Conservation (phyloP, 1,284 basidiomycete genomes). For the Entoloma clypeatum region DNA sequence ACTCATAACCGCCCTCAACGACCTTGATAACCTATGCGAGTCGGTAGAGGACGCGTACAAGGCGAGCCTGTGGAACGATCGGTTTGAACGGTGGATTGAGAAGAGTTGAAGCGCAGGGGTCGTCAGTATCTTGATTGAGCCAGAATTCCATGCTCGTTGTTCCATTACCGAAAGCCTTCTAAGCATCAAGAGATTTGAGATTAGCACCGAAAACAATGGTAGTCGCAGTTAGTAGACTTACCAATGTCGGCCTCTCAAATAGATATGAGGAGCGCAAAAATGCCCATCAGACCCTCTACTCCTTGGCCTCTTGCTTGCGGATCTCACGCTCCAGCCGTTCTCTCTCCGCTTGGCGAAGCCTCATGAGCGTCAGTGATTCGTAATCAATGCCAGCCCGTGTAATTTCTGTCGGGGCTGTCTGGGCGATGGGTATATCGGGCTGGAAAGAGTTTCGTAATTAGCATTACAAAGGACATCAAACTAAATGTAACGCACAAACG, state of each 20-base stretch:
- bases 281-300: conserved; percentile 15
- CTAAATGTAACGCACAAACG: conserved; percentile 47
- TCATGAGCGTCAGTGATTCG: conserved; percentile 78
- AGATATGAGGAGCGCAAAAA: too few species aligned
- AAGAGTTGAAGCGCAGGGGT: conserved; percentile 39
- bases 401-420: conserved; percentile 27
- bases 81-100: conserved; percentile 67
- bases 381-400: conserved; percentile 57
- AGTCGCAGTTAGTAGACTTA: too few species aligned
- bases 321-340: conserved; percentile 77
- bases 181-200: too few species aligned
- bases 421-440: conserved; percentile 25
- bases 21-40: conserved; percentile 72
- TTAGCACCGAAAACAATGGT: too few species aligned
- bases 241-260: too few species aligned
- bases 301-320: conserved; percentile 54
- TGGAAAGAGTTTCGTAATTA: conserved; percentile 16
- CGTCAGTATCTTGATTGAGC: conserved; percentile 14
- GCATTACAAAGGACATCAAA: conserved; percentile 4
- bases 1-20: conserved; percentile 67
- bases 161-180: too few species aligned
- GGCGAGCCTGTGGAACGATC: conserved; percentile 48
- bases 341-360: conserved; percentile 76
- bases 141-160: conserved; percentile 10
- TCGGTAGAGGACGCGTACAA: conserved; percentile 66